A percentile compares a stretch with the other conserved stretches of the same genome.
Evolutionary conservation across 1,284 basidiomycete species (phyloP).

Genomic region (Fomes fomentarius): DNA sequence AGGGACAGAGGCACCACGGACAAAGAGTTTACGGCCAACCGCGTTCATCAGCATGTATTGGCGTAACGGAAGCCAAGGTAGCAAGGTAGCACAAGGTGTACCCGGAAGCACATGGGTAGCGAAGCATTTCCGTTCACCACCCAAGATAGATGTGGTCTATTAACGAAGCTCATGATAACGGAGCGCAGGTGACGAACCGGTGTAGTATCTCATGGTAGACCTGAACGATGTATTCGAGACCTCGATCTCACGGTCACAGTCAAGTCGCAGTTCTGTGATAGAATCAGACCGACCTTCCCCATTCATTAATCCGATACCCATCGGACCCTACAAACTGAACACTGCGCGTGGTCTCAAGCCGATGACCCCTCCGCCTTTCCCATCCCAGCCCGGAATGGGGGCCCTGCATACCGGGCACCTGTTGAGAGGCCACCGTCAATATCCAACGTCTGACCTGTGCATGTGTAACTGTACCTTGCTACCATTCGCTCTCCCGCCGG

Average conservation of each 20-base stretch:
- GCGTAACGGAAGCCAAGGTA: too few relatives aligned
- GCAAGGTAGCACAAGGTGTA: too few relatives aligned
- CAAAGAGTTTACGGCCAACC: too few relatives aligned
- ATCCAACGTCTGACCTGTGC: not conserved
- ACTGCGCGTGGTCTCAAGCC: conserved; percentile 39
- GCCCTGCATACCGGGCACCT: conserved; percentile 48
- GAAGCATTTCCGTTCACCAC: too few relatives aligned
- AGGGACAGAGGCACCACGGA: too few relatives aligned
- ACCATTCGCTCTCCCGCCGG: conserved; percentile 31
- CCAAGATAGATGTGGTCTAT: too few relatives aligned
- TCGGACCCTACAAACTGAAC: conserved; percentile 25
- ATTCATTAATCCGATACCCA: conserved; percentile 1
- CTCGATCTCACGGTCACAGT: not conserved
- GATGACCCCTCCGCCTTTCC: conserved; percentile 43
- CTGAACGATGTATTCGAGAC: not conserved
- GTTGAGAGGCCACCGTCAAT: not conserved
- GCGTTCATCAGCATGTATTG: too few relatives aligned
- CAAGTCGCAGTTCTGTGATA: too few relatives aligned
- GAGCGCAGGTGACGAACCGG: not conserved
- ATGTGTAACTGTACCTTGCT: conserved; percentile 27
- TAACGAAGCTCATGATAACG: not conserved
- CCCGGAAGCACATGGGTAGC: too few relatives aligned
- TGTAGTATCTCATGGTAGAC: not conserved
- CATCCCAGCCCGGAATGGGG: conserved; percentile 43
- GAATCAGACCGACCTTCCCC: conserved; percentile 1